Evolutionary conservation across 331 rosid species (phyloP).

Genomic region (Pyracantha coccinea): DNA sequence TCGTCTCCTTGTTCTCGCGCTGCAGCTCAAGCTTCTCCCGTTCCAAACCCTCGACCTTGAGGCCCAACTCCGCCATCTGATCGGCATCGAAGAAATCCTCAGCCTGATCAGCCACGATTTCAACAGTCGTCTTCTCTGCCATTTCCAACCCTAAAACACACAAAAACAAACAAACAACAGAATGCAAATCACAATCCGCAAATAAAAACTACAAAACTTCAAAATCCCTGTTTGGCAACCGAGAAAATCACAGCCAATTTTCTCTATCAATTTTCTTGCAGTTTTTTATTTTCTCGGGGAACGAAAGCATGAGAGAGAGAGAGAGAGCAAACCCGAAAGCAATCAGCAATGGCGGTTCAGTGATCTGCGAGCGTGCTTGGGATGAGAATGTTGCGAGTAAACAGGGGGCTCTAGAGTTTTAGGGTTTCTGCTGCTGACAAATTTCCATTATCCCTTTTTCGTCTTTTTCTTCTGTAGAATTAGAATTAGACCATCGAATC

Average conservation of each 20-base stretch:
- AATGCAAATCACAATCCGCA: neutral
- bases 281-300: neutral
- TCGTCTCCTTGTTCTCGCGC: conserved; percentile 31
- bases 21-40: conserved; percentile 39
- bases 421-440: neutral
- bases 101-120: conserved; percentile 37
- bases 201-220: neutral
- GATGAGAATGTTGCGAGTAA: neutral
- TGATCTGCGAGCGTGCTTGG: neutral
- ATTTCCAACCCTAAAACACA: conserved; percentile 30
- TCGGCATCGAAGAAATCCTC: conserved; percentile 36
- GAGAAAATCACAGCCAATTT: neutral
- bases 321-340: conserved; percentile 1
- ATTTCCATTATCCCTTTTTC: neutral
- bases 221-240: neutral
- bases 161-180: neutral
- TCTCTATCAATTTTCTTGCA: neutral
- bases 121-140: conserved; percentile 45
- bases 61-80: conserved; percentile 34
- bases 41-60: conserved; percentile 48
- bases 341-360: neutral
- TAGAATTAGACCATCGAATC: neutral
- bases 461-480: neutral
- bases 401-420: neutral
- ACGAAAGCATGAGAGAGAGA: neutral